Conservation (phyloP, 148 eudicot species). For the Rhododendron vialii region DNA sequence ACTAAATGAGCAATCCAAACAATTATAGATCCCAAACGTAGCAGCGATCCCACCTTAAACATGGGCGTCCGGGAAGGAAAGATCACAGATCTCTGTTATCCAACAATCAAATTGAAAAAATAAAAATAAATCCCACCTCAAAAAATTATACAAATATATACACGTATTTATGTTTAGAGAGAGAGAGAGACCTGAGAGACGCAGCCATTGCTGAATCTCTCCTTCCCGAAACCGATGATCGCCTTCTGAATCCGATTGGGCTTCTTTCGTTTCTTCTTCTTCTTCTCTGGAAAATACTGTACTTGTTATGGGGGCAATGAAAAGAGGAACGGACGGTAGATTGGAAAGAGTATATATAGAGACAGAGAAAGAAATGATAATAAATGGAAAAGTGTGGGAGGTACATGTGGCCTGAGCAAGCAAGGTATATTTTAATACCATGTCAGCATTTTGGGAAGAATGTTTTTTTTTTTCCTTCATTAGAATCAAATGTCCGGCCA, state of each 20-base stretch:
- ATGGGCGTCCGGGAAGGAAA: slow-evolving; percentile 17
- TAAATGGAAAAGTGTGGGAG: not conserved
- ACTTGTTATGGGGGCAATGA: not conserved
- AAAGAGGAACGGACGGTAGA: too few relatives aligned
- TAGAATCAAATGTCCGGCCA: too few relatives aligned
- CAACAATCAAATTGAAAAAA: not conserved
- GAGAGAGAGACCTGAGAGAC: slow-evolving; percentile 7
- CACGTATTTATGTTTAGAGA: not conserved
- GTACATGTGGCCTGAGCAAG: not conserved
- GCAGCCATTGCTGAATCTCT: not conserved
- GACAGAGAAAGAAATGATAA: not conserved
- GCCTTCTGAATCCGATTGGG: slow-evolving; percentile 11
- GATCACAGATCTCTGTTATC: slow-evolving; percentile 18
- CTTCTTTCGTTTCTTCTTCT: not conserved
- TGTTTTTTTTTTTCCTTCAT: not conserved
- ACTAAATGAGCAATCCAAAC: slow-evolving; percentile 25
- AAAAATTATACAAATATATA: not conserved
- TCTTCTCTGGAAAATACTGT: not conserved
- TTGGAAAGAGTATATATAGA: not conserved
- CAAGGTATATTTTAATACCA: not conserved
- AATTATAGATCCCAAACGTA: slow-evolving; percentile 22
- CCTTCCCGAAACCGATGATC: slow-evolving; percentile 11
- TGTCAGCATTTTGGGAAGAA: not conserved
- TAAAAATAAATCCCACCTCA: not conserved
- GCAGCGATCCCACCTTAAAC: slow-evolving; percentile 26